Conservation (phyloP, 768 basidiomycete genomes). For the Trametes sanguinea region DNA sequence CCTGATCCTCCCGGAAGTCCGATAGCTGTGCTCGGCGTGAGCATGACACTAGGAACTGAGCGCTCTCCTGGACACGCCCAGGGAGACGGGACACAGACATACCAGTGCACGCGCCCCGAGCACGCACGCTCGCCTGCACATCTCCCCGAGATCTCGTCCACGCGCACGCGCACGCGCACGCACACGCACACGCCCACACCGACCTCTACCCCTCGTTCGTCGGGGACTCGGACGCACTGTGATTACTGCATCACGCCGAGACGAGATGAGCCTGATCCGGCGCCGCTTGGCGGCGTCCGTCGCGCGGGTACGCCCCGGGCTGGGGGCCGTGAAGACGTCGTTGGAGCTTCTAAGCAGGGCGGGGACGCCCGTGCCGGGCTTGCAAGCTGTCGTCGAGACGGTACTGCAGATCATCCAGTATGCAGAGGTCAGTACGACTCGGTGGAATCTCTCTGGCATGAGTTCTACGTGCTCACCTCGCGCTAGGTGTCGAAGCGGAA, state of each 20-base stretch:
- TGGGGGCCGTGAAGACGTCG: background rate
- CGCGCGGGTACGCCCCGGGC: background rate
- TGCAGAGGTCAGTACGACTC: background rate
- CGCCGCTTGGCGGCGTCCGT: background rate
- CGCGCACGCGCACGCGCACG: no score
- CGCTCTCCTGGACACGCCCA: background rate
- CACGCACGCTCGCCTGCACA: background rate
- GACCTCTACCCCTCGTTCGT: no score
- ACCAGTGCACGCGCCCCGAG: background rate
- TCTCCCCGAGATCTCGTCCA: no score
- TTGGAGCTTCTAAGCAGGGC: background rate
- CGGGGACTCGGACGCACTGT: no score
- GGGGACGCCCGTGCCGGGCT: background rate
- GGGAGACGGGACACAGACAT: no score
- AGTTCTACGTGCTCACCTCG: background rate
- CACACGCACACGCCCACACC: no score
- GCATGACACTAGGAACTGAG: background rate
- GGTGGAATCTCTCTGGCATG: background rate
- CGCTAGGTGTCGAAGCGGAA: background rate
- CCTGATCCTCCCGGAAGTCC: no score
- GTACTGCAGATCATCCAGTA: conserved; percentile 1
- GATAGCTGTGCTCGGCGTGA: background rate
- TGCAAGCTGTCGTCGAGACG: background rate
- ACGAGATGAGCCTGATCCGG: background rate
- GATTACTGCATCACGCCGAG: no score